phyloP scores from a whole-genome alignment of 2,329 filamentous ascomycete species.

The Hypomyces rosellus region DNA sequence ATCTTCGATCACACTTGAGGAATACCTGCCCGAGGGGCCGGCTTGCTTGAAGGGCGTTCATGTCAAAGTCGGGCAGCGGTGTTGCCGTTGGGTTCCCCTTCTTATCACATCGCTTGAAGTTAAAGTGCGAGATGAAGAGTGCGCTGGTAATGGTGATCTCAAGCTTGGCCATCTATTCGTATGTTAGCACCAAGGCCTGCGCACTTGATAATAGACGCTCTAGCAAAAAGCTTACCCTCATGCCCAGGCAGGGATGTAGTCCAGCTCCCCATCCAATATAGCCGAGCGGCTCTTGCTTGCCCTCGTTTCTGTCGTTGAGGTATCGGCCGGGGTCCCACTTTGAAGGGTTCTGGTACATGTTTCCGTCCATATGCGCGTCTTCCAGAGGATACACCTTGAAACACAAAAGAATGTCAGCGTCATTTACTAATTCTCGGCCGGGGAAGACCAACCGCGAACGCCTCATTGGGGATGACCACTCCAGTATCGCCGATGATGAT shows the following conservation, averaged over 20 bases:
- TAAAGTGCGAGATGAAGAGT: constrained; percentile 43
- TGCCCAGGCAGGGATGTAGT: constrained; percentile 26
- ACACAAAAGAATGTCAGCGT: neutral
- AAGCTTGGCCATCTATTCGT: constrained; percentile 42
- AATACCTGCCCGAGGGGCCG: neutral
- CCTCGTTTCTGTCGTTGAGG: constrained; percentile 40
- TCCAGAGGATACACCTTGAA: constrained; percentile 33
- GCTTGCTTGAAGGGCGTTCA: constrained; percentile 2
- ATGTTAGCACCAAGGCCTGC: constrained; percentile 14
- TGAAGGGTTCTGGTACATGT: constrained; percentile 41
- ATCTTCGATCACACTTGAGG: constrained; percentile 6
- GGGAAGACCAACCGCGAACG: constrained; percentile 32
- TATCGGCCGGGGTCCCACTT: constrained; percentile 47
- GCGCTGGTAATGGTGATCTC: constrained; percentile 45
- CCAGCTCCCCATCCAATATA: constrained; percentile 32
- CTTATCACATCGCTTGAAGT: constrained; percentile 37
- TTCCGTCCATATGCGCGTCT: constrained; percentile 43
- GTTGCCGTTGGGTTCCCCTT: constrained; percentile 23
- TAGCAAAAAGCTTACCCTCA: constrained; percentile 2
- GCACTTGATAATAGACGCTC: neutral
- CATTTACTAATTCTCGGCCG: neutral
- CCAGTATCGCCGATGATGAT: constrained; percentile 38
- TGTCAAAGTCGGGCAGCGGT: constrained; percentile 11
- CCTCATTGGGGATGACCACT: constrained; percentile 43
- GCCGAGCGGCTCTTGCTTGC: constrained; percentile 24